Percentiles rank a stretch among this genome's conserved stretches.
These are phyloP conservation scores for Backusella liffmaniae DNA, from an alignment of 192 early-diverging fungal species.

Conservation along the genomic window DNA sequence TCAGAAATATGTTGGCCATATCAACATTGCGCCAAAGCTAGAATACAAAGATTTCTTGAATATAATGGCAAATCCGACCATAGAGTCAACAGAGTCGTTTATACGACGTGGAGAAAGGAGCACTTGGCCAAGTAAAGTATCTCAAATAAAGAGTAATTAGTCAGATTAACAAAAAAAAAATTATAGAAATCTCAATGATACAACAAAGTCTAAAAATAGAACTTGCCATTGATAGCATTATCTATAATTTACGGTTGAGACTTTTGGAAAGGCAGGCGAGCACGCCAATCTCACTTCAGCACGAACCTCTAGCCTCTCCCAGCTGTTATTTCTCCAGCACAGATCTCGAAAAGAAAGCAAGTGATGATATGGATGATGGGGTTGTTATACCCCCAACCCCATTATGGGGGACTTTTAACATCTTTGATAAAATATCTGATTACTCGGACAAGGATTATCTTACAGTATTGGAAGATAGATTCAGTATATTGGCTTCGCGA, in stretches of 20 bases:
- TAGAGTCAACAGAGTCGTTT: conserved; percentile 46
- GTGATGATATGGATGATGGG: background rate
- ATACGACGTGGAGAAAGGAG: conserved; percentile 62
- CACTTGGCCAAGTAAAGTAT: conserved; percentile 65
- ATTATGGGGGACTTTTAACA: background rate
- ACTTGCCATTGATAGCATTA: background rate
- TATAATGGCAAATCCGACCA: conserved; percentile 66
- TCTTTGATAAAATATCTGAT: background rate
- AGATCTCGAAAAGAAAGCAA: background rate
- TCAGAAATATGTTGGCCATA: conserved; percentile 77
- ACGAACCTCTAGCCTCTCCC: background rate
- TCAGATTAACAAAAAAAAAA: background rate
- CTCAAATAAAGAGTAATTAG: background rate
- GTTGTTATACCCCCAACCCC: background rate
- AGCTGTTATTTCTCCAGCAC: background rate
- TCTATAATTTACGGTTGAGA: background rate
- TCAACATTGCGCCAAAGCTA: conserved; percentile 76
- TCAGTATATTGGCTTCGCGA: background rate
- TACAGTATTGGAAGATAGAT: background rate
- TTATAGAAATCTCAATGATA: background rate
- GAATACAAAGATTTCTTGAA: conserved; percentile 52
- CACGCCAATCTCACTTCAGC: background rate
- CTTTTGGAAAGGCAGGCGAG: background rate
- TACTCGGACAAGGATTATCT: background rate
- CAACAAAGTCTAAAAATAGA: background rate